phyloP scores from a whole-genome alignment of 208 protist species.

The Acanthamoeba triangularis region DNA sequence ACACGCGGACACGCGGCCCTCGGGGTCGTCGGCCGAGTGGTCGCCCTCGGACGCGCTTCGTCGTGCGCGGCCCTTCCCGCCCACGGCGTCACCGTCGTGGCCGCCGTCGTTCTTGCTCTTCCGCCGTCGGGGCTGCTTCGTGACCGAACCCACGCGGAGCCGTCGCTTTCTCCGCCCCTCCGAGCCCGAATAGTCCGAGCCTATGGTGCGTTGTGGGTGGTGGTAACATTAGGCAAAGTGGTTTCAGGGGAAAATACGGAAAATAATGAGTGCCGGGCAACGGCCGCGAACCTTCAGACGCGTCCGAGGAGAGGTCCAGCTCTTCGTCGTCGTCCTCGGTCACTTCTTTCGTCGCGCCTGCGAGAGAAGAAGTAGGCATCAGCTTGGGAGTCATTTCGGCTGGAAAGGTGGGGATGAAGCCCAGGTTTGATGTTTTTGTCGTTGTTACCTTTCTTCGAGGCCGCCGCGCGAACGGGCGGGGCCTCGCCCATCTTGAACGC shows the following conservation, averaged over 20 bases:
- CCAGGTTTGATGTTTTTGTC: too few relatives aligned
- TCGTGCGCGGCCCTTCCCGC: not conserved
- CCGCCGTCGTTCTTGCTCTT: not conserved
- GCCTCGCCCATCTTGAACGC: not conserved
- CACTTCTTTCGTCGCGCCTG: not conserved
- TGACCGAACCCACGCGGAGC: not conserved
- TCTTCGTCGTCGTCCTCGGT: not conserved
- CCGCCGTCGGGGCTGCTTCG: not conserved
- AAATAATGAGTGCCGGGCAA: too few relatives aligned
- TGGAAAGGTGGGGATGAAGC: too few relatives aligned
- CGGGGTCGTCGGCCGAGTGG: not conserved
- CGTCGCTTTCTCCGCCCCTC: not conserved
- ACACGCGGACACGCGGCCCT: not conserved
- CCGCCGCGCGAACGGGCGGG: not conserved
- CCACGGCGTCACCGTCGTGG: not conserved
- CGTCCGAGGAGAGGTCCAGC: not conserved
- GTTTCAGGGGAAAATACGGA: too few relatives aligned
- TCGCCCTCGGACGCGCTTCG: not conserved
- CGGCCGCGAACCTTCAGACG: slow-evolving; percentile 8
- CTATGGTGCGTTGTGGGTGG: not conserved
- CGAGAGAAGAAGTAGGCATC: too few relatives aligned
- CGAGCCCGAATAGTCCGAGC: slow-evolving; percentile 30
- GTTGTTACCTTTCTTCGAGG: not conserved
- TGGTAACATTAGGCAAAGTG: too few relatives aligned
- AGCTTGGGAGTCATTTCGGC: too few relatives aligned